Evolutionary conservation across 495 filamentous ascomycete genomes (phyloP), one percentile per base, ranked within the genome.

Genomic region (Penicillium macrosclerotiorum): DNA sequence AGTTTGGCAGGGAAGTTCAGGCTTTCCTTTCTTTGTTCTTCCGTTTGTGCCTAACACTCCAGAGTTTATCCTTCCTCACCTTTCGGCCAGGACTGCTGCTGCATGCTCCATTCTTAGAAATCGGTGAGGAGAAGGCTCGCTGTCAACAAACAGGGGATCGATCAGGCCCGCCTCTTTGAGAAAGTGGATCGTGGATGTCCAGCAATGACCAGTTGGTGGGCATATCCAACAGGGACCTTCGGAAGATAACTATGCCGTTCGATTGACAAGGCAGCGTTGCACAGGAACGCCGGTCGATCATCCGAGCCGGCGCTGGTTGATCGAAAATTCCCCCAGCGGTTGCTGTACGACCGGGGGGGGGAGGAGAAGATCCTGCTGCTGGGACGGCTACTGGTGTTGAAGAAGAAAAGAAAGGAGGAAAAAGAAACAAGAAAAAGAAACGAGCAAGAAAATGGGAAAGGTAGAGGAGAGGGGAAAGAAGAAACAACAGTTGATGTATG

Each of bases 241-340:
- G 64, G 68, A 69, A 62, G 61, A 63, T 60, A n/a, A n/a, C n/a
- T n/a, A 64, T 65, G 52, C 54, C 55, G 64, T 45, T 65, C 53
- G 52, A 62, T 62, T 67, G 44, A 57, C 52, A 64, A 65, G 54
- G 14, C n/a, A 52, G 23, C 41, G 62, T 68, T 55, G 63, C 48
- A 72, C 68, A 48, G 54, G 41, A 39, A 51, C 47, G 52, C 57
- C 63, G 60, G 47, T 59, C 59, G 52, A 55, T 56, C 57, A 63
- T 65, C 64, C 57, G 67, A 43, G 25, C 35, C 38, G 35, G 27
- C 39, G 31, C 41, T 52, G 37, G 25, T 45, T 47, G 49, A 51
- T 44, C 39, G n/a, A 47, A 52, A 49, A 55, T 20, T 18, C 43
- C 45, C 51, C 37, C 30, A 27, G 33, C 33, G 27, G 33, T 37